Base-by-base conservation (phyloP, 805 yeast species). In the Candida nemodendra region DNA sequence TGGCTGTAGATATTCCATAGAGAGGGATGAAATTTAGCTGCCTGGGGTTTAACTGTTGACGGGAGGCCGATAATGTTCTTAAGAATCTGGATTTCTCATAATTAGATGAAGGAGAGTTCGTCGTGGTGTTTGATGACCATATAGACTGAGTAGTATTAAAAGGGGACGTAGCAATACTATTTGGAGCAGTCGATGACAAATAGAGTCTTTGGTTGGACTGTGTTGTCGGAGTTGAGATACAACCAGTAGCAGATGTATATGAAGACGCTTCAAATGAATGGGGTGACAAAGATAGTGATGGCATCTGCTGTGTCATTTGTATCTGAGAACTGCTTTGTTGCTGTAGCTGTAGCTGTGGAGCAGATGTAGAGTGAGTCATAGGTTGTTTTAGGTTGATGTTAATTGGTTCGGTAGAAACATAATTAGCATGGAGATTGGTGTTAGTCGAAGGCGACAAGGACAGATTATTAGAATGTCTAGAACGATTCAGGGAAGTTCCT, bases 111-210 rank as follows among this genome's bases (percentile, higher is more conserved):
- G 50, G 44, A 7, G 52, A 44, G 12, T 33, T 36, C 4, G 41
- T 17, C 9, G 33, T 31, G 1, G 50, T 29, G 9, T 50, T 36
- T 9, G 36, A 36, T 4, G 49, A 45, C 57, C 57, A 53, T 14
- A 53, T 53, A 7, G 56, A 49, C 28, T 42, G 48, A 14, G 52
- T 36, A 13, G 39, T 39, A 22, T 48, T 51, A 35, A 52, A 50
- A 4, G 59, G 57, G 9, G 60, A 54, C 3, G 55, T 45, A 4
- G 56, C 48, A 12, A 43, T 35, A 23, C 36, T 31, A n/a, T 47
- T 33, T 15, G 48, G 50, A 2, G 48, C 42, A 11, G 42, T 37
- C 1, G 48, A 38, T 24, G 51, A 39, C 22, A 38, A 27, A 15
- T 35, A 41, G 13, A 43, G 18, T 14, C 41, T 36, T 30, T 30